phyloP scores from a whole-genome alignment of 257 asterid genomes.

The Ocimum tenuiflorum region DNA sequence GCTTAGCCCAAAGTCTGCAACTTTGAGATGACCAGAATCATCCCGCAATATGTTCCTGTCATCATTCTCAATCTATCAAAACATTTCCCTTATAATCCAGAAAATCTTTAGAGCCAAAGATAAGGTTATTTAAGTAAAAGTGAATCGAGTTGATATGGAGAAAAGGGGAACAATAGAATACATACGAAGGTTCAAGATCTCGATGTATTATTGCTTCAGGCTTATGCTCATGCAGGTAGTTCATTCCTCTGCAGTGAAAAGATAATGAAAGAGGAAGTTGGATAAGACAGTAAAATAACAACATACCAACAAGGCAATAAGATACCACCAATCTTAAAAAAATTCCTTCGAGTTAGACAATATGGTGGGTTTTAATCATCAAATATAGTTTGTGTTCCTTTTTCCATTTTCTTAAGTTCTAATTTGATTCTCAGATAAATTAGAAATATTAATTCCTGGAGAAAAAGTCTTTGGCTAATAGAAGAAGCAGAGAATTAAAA shows the following conservation, averaged over 20 bases:
- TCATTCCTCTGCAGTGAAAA: conserved; percentile 67
- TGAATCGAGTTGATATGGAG: conserved; percentile 7
- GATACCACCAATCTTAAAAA: background rate
- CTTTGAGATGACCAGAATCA: conserved; percentile 88
- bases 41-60: conserved; percentile 74
- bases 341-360: background rate
- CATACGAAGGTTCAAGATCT: conserved; percentile 96
- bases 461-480: no score
- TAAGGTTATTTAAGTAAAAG: conserved; percentile 2
- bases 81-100: conserved; percentile 5
- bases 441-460: no score
- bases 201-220: conserved; percentile 93
- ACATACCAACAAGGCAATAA: background rate
- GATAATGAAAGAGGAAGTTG: conserved; percentile 10
- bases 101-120: background rate
- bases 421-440: no score
- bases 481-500: background rate
- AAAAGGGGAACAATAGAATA: conserved; percentile 9
- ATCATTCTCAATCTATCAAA: conserved; percentile 32
- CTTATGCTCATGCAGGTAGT: conserved; percentile 81
- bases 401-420: no score
- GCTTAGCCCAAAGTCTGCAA: conserved; percentile 88
- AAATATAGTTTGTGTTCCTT: no score
- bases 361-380: background rate
- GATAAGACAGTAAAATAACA: conserved; percentile 7